phyloP scores from a whole-genome alignment of 1,284 basidiomycete genomes.

The Papiliotrema flavescens region DNA sequence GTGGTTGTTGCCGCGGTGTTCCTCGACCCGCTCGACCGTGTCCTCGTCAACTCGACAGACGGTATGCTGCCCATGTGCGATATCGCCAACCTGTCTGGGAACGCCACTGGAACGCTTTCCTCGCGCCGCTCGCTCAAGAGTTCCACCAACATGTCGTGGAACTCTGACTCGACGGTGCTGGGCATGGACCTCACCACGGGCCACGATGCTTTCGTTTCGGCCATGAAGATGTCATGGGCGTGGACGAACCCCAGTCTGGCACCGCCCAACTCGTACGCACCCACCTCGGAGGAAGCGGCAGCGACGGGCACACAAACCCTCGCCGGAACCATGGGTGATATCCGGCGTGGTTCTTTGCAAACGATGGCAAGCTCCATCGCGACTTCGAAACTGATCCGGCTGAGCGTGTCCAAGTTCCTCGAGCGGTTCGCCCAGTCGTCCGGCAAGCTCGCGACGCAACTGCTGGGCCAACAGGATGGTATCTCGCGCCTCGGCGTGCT shows the following conservation, averaged over 20 bases:
- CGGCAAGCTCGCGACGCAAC: slow-evolving; percentile 33
- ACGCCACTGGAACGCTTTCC: slow-evolving; percentile 4
- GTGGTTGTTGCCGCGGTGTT: slow-evolving; percentile 50
- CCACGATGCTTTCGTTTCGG: slow-evolving; percentile 51
- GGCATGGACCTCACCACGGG: slow-evolving; percentile 47
- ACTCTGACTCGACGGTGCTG: slow-evolving; percentile 33
- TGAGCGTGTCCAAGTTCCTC: slow-evolving; percentile 41
- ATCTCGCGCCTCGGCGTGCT: slow-evolving; percentile 47
- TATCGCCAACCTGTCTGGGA: slow-evolving; percentile 39
- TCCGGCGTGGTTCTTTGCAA: slow-evolving; percentile 22
- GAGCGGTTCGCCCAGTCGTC: slow-evolving; percentile 44
- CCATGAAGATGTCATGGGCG: slow-evolving; percentile 48
- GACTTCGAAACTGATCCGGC: not conserved
- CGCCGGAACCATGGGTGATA: slow-evolving; percentile 17
- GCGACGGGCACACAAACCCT: slow-evolving; percentile 5
- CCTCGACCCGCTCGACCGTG: slow-evolving; percentile 47
- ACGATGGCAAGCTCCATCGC: slow-evolving; percentile 7
- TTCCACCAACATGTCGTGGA: slow-evolving; percentile 5
- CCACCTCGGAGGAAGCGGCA: slow-evolving; percentile 4
- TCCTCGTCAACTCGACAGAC: slow-evolving; percentile 49
- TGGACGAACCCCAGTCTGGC: slow-evolving; percentile 44
- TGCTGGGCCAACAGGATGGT: slow-evolving; percentile 43
- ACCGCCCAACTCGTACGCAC: slow-evolving; percentile 11
- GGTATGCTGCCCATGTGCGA: slow-evolving; percentile 51
- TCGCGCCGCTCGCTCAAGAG: slow-evolving; percentile 10